Percentiles rank a stretch among this genome's conserved stretches.
These are phyloP conservation scores for Starmerella stellata DNA, from an alignment of 805 yeast species.

Conservation along the genomic window DNA sequence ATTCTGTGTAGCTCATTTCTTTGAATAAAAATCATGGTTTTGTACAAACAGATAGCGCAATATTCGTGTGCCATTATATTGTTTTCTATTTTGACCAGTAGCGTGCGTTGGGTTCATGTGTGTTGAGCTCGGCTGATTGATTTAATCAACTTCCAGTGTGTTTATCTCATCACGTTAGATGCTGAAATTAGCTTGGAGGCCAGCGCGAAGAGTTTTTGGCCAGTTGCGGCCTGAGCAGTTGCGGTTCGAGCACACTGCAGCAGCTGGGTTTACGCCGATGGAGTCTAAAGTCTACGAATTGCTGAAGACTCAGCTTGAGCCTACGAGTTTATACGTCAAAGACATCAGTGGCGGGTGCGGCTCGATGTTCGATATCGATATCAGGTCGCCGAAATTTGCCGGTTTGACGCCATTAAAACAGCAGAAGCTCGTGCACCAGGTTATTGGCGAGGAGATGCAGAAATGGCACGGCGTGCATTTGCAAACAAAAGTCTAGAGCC, in stretches of 20 bases:
- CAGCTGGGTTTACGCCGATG: conserved; percentile 28
- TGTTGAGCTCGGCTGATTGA: too few relatives aligned
- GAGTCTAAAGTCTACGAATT: conserved; percentile 46
- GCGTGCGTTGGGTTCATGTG: too few relatives aligned
- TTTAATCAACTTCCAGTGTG: too few relatives aligned
- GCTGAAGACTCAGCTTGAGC: conserved; percentile 38
- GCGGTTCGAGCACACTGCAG: not conserved
- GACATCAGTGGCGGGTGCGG: conserved; percentile 96
- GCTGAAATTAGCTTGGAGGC: too few relatives aligned
- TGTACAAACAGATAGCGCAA: too few relatives aligned
- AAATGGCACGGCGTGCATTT: conserved; percentile 93
- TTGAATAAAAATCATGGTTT: not conserved
- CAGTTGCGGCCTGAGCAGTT: too few relatives aligned
- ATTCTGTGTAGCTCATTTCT: not conserved
- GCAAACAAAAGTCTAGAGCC: conserved; percentile 33
- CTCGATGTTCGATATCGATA: conserved; percentile 81
- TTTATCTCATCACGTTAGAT: too few relatives aligned
- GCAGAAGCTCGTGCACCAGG: conserved; percentile 71
- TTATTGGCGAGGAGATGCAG: conserved; percentile 64
- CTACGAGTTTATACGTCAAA: conserved; percentile 44
- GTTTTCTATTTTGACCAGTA: too few relatives aligned
- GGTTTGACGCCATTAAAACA: conserved; percentile 77
- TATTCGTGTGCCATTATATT: too few relatives aligned
- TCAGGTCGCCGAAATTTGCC: conserved; percentile 55
- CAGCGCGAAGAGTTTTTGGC: too few relatives aligned